Base-by-base conservation (phyloP, 2,329 filamentous ascomycete species). In the Tolypocladium inflatum region DNA sequence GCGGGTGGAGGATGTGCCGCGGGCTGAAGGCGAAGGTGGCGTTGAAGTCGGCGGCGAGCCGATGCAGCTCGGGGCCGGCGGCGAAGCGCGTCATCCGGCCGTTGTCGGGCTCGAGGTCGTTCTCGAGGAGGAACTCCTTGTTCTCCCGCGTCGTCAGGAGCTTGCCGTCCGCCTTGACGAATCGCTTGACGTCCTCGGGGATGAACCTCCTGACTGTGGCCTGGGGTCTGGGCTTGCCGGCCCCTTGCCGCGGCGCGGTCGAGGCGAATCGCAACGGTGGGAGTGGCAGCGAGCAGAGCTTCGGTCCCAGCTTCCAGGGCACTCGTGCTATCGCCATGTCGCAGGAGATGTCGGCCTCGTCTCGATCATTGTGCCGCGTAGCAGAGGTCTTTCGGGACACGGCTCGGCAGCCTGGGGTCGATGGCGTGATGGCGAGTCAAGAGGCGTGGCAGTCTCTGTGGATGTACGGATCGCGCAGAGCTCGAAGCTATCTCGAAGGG, bases 1-100 rank as follows among this genome's bases (percentile, higher is more conserved):
- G 67, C 4, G 69, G 67, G 37, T 70, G 65, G 53, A 76, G 61
- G 57, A 71, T 61, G 60, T 76, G 68, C 10, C 58, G 55, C 11
- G 65, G 58, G 23, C 63, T 66, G 55, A 67, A 70, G 21, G 62
- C 63, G 9, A 73, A 43, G 2, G 56, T 61, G 55, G 67, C 62
- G 37, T 60, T 56, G 55, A 68, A 70, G 8, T 61, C 50, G 4
- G 57, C 55, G 11, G 55, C 30, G 5, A 68, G 43, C 21, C 51
- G 48, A 10, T 57, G 54, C 4, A 68, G 48, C 13, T 60, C 59
- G 0, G 39, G 39, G 30, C 52, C 60, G 15, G 57, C 43, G 8
- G 56, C 52, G 26, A 62, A 57, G n/a, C 57, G 59, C 21, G 54
- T 56, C 54, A 64, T 63, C 11, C 55, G 55, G 57, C 62, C 62